Percentiles rank a stretch among this genome's conserved stretches.
Evolutionary conservation across 129 eudicot species (phyloP).

Genomic region (Helichrysum umbraculigerum): DNA sequence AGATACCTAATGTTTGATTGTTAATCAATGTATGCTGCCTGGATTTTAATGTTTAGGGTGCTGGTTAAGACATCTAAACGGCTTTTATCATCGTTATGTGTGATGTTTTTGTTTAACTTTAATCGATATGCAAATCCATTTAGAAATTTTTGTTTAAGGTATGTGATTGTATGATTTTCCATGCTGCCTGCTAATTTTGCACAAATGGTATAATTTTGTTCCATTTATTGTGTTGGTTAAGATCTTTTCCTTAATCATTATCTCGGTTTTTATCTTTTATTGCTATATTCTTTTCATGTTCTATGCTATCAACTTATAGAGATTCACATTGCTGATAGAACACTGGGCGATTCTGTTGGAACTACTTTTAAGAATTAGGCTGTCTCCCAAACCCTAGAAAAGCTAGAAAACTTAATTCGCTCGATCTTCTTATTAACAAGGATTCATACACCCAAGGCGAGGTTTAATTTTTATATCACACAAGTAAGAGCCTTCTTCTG

Average conservation of each 20-base stretch:
- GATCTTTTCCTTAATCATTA: neutral
- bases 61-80: neutral
- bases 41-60: neutral
- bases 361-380: neutral
- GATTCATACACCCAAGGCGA: neutral
- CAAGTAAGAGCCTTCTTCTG: neutral
- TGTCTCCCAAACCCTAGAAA: neutral
- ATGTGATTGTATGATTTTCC: constrained; percentile 3
- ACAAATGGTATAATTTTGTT: constrained; percentile 12
- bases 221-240: constrained; percentile 22
- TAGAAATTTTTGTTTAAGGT: neutral
- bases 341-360: neutral
- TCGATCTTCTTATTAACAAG: neutral
- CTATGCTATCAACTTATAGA: neutral
- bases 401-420: neutral
- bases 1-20: neutral
- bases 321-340: neutral
- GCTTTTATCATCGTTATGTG: constrained; percentile 1
- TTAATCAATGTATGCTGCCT: neutral
- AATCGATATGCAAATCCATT: constrained; percentile 1
- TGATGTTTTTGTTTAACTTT: neutral
- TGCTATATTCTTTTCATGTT: neutral
- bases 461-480: neutral
- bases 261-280: neutral
- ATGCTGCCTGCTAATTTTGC: constrained; percentile 11